Conservation (phyloP, 2,329 filamentous ascomycete species). For the Ceratocystis destructans region DNA sequence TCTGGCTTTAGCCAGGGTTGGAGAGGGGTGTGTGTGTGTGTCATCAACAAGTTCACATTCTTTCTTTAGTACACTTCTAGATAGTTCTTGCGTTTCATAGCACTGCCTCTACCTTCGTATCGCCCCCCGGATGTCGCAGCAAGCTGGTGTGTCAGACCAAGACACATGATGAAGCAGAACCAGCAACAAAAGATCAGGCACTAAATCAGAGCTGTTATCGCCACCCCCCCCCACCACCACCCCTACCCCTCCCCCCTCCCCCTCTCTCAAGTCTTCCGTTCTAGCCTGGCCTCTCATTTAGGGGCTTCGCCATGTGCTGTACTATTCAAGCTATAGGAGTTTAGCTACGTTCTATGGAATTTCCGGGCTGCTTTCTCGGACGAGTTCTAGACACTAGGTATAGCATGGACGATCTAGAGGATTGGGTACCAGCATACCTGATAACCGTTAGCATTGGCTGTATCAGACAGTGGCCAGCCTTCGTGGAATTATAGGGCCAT, state of each 20-base stretch:
- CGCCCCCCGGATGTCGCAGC: neutral
- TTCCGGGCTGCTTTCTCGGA: too few species aligned
- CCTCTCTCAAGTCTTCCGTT: neutral
- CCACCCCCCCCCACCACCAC: too few species aligned
- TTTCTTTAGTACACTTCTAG: neutral
- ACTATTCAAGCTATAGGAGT: too few species aligned
- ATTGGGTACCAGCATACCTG: neutral
- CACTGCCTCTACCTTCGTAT: neutral
- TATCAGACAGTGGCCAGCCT: too few species aligned
- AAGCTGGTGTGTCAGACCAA: slow-evolving; percentile 2
- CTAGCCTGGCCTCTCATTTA: neutral
- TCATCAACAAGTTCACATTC: neutral
- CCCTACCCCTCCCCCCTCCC: too few species aligned
- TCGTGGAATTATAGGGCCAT: too few species aligned
- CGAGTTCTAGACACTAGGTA: too few species aligned
- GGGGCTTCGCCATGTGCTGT: neutral
- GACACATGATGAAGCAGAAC: neutral
- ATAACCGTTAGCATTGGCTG: too few species aligned
- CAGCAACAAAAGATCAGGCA: neutral
- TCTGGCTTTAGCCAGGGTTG: neutral
- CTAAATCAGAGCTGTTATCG: neutral
- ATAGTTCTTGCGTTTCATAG: neutral
- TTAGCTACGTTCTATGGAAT: too few species aligned
- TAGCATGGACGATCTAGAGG: neutral
- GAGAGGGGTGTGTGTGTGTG: neutral